Percentiles rank a stretch among this genome's conserved stretches.
These are phyloP conservation scores for Ophiostoma quercus DNA, from an alignment of 2,329 filamentous ascomycete genomes.

Conservation along the genomic window DNA sequence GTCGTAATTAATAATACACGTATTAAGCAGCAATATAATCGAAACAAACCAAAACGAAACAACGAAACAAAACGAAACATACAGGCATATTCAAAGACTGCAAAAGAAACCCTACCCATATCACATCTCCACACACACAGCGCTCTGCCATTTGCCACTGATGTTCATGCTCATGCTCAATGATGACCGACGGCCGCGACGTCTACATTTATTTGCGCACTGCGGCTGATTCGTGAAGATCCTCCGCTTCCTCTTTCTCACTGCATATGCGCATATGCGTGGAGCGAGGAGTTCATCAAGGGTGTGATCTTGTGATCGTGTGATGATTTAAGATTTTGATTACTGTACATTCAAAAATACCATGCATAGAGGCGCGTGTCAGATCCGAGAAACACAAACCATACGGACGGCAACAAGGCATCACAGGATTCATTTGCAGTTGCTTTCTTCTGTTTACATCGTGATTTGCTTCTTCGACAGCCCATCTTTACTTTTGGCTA, in stretches of 20 bases:
- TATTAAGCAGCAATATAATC: not conserved
- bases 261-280: too few relatives aligned
- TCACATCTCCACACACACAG: not conserved
- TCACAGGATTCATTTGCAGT: not conserved
- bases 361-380: conserved; percentile 5
- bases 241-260: not conserved
- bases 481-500: not conserved
- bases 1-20: not conserved
- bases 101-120: conserved; percentile 3
- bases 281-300: too few relatives aligned
- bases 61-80: not conserved
- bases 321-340: too few relatives aligned
- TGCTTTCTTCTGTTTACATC: not conserved
- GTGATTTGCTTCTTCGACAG: not conserved
- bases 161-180: conserved; percentile 4
- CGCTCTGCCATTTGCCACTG: not conserved
- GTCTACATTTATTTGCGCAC: not conserved
- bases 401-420: not conserved
- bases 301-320: not conserved
- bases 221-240: not conserved
- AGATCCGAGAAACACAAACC: not conserved
- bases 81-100: too few relatives aligned
- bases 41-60: not conserved
- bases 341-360: not conserved
- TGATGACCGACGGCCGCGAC: not conserved